Evolutionary conservation across 2,329 filamentous ascomycete genomes (phyloP).

Genomic region (Beauveria asiatica): DNA sequence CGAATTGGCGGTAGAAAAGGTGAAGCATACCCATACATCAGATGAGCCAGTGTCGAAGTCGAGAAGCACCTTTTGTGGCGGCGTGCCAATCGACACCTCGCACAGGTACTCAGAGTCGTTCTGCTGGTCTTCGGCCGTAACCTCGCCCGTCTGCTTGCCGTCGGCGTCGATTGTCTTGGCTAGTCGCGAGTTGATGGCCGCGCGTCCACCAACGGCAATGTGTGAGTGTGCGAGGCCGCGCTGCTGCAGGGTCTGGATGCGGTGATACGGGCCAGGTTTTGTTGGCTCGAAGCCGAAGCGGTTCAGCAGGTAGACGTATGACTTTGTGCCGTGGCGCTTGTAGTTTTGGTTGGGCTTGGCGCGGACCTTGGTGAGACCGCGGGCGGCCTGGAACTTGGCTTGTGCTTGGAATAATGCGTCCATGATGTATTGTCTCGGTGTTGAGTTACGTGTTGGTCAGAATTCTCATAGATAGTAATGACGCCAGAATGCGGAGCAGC

Average conservation of each 20-base stretch:
- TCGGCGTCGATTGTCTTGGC: not conserved
- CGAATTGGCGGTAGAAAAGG: not conserved
- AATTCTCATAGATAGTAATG: no score
- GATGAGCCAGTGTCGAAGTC: conserved; percentile 36
- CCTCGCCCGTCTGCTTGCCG: conserved; percentile 2
- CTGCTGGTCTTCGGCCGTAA: conserved; percentile 8
- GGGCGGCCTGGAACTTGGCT: conserved; percentile 5
- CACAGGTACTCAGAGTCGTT: conserved; percentile 9
- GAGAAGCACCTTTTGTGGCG: conserved; percentile 27
- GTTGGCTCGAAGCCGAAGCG: conserved; percentile 6
- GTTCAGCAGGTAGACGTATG: conserved; percentile 7
- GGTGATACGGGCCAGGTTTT: conserved; percentile 2
- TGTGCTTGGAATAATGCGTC: conserved; percentile 2
- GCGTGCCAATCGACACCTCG: conserved; percentile 21
- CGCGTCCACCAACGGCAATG: conserved; percentile 3
- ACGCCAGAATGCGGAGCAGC: no score
- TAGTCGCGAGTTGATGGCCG: not conserved
- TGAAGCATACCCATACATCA: conserved; percentile 26
- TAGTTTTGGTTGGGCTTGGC: conserved; percentile 7
- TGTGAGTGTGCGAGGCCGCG: conserved; percentile 3
- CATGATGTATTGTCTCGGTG: not conserved
- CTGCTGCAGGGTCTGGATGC: not conserved
- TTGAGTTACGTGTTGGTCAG: not conserved
- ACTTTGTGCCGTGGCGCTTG: conserved; percentile 7
- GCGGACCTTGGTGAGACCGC: conserved; percentile 4